Conservation (phyloP, 129 eudicot species). For the Flaveria trinervia region DNA sequence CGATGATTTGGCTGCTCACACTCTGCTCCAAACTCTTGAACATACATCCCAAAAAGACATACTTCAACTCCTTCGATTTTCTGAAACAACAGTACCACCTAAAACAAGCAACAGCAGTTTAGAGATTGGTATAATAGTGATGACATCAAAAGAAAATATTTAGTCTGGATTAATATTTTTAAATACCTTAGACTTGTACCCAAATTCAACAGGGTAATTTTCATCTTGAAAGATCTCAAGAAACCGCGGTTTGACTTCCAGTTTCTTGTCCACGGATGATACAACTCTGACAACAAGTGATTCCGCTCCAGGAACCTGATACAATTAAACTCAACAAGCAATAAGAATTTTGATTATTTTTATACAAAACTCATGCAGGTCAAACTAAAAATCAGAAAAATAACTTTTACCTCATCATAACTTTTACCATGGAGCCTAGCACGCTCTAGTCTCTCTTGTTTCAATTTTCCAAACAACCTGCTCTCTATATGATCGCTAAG, state of each 20-base stretch:
- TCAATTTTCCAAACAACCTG: slow-evolving; percentile 59
- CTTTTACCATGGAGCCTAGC: slow-evolving; percentile 74
- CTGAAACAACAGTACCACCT: slow-evolving; percentile 88
- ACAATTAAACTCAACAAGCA: slow-evolving; percentile 7
- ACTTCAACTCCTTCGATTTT: slow-evolving; percentile 99
- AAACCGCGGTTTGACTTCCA: slow-evolving; percentile 84
- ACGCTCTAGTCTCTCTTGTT: slow-evolving; percentile 75
- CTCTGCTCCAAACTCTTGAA: slow-evolving; percentile 93
- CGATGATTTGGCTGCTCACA: slow-evolving; percentile 92
- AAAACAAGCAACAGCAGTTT: slow-evolving; percentile 24
- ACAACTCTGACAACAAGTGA: slow-evolving; percentile 90
- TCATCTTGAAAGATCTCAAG: slow-evolving; percentile 87
- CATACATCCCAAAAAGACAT: slow-evolving; percentile 97
- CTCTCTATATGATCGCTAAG: slow-evolving; percentile 90
- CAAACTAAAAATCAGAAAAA: background rate
- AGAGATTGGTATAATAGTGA: background rate
- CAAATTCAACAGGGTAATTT: slow-evolving; percentile 78
- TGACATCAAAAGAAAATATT: background rate
- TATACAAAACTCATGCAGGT: background rate
- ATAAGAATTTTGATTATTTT: slow-evolving; percentile 1
- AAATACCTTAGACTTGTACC: slow-evolving; percentile 87
- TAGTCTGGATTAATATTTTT: background rate
- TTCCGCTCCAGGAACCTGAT: slow-evolving; percentile 94
- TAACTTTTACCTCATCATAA: slow-evolving; percentile 71
- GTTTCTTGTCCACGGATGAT: slow-evolving; percentile 92